Conservation (phyloP, 306 rosid genomes). For the Vicia sativa region DNA sequence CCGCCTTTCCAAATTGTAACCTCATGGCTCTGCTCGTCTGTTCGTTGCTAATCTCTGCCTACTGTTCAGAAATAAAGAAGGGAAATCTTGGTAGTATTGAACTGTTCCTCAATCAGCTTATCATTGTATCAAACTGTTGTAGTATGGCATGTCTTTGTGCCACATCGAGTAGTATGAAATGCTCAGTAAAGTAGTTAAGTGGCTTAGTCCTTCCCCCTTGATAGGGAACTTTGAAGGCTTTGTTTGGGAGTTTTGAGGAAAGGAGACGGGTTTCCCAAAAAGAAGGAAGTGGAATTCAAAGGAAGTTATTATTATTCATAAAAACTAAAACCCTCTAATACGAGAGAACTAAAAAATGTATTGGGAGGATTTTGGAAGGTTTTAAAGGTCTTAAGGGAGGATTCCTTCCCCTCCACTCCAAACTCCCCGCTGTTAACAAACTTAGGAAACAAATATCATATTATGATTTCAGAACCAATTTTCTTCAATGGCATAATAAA, state of each 20-base stretch:
- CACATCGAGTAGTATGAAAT: background rate
- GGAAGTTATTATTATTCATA: background rate
- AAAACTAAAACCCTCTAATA: background rate
- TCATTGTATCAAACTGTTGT: background rate
- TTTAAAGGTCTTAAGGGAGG: background rate
- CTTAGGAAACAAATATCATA: background rate
- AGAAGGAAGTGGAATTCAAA: background rate
- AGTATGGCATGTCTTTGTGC: background rate
- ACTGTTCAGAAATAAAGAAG: background rate
- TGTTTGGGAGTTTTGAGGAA: background rate
- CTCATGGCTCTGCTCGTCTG: background rate
- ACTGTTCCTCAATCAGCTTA: background rate
- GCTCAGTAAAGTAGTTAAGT: background rate
- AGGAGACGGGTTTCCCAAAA: background rate
- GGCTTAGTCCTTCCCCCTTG: background rate
- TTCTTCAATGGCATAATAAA: background rate
- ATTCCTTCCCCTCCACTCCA: too few species aligned
- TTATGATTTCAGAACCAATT: background rate
- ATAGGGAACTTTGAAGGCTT: background rate
- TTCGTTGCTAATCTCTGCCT: background rate
- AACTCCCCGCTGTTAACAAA: background rate
- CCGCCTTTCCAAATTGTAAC: background rate
- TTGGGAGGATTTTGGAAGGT: background rate
- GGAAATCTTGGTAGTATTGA: background rate
- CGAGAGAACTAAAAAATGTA: background rate